phyloP scores from a whole-genome alignment of 2,329 filamentous ascomycete species.

The Parasarocladium wereldwijsianum region DNA sequence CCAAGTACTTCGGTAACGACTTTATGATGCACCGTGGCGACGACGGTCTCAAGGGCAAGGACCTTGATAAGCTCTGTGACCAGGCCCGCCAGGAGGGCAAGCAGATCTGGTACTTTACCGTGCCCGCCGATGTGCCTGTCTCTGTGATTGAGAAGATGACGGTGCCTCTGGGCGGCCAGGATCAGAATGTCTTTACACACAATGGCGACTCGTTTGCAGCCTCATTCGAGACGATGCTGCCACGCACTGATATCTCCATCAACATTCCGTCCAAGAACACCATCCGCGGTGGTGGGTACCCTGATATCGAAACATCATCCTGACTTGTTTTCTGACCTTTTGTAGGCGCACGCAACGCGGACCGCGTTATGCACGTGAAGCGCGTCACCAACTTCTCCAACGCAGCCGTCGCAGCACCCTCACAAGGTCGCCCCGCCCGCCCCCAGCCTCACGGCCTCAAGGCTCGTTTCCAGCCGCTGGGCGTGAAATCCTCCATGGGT shows the following conservation, averaged over 20 bases:
- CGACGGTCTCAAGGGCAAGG: conserved; percentile 22
- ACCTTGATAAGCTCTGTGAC: conserved; percentile 40
- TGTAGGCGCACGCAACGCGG: conserved; percentile 26
- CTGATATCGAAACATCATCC: too few relatives aligned
- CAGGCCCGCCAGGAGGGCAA: conserved; percentile 49
- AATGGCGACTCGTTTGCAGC: conserved; percentile 49
- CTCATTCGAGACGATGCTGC: conserved; percentile 34
- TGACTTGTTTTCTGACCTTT: conserved; percentile 4
- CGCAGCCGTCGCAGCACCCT: conserved; percentile 23
- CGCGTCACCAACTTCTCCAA: conserved; percentile 43
- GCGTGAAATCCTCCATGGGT: conserved; percentile 24
- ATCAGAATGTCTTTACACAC: conserved; percentile 43
- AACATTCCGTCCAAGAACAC: too few relatives aligned
- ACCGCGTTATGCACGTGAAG: conserved; percentile 50
- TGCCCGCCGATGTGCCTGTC: conserved; percentile 55
- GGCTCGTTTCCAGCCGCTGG: conserved; percentile 53
- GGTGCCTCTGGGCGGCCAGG: conserved; percentile 37
- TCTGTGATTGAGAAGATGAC: conserved; percentile 50
- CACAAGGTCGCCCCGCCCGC: conserved; percentile 36
- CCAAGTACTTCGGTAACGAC: conserved; percentile 32
- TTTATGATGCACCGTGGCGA: conserved; percentile 37
- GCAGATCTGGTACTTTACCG: conserved; percentile 70
- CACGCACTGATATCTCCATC: conserved; percentile 38
- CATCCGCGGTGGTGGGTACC: too few relatives aligned
- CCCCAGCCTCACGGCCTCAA: conserved; percentile 54